Percentiles rank a stretch among this genome's conserved stretches.
These are phyloP conservation scores for Plasmopara viticola DNA, from an alignment of 352 stramenopile species.

Conservation along the genomic window DNA sequence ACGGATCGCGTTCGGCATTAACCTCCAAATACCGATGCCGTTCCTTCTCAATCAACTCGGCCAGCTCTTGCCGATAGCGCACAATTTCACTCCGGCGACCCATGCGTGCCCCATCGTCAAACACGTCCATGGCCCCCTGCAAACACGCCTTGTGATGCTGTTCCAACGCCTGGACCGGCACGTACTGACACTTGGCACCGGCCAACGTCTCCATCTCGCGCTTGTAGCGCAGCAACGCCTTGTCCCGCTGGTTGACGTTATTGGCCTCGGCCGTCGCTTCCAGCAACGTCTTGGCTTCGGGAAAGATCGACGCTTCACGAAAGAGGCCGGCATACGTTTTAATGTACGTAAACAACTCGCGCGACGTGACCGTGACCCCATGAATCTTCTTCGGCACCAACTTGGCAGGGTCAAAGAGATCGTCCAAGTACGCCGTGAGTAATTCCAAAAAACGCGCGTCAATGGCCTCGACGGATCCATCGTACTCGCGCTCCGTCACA, in stretches of 20 bases:
- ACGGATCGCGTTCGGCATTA: slow-evolving; percentile 94
- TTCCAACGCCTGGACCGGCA: slow-evolving; percentile 85
- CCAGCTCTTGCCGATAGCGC: slow-evolving; percentile 74
- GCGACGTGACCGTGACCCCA: slow-evolving; percentile 88
- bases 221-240: slow-evolving; percentile 88
- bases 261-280: slow-evolving; percentile 96
- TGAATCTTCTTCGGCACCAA: slow-evolving; percentile 94
- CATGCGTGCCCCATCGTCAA: slow-evolving; percentile 95
- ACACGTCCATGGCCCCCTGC: slow-evolving; percentile 81
- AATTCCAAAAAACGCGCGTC: slow-evolving; percentile 91
- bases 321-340: slow-evolving; percentile 96
- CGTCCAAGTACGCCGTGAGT: slow-evolving; percentile 92
- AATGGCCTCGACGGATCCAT: slow-evolving; percentile 92
- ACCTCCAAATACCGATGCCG: slow-evolving; percentile 89
- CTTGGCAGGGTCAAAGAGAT: slow-evolving; percentile 88
- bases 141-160: slow-evolving; percentile 83
- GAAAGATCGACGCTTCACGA: slow-evolving; percentile 93
- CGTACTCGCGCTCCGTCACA: slow-evolving; percentile 96
- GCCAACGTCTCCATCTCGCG: slow-evolving; percentile 90
- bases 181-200: slow-evolving; percentile 81
- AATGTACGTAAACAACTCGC: slow-evolving; percentile 94
- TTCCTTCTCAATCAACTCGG: slow-evolving; percentile 87
- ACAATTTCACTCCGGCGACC: slow-evolving; percentile 88
- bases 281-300: slow-evolving; percentile 95
- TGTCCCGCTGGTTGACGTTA: slow-evolving; percentile 92